phyloP scores from a whole-genome alignment of 148 eudicot genomes.

The Suaeda aralocaspica region DNA sequence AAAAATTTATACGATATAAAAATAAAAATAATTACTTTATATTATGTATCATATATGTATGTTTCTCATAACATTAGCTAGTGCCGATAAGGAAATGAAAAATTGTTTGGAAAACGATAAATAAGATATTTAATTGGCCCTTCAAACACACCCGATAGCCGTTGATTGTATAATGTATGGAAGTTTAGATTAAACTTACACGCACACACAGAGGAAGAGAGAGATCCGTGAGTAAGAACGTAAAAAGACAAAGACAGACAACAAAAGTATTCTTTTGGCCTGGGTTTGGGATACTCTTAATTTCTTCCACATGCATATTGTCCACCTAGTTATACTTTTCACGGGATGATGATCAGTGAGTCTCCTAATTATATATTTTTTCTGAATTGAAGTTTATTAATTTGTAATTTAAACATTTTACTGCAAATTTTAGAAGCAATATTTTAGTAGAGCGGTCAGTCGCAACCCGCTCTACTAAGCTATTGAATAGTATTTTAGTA shows the following conservation, averaged over 20 bases:
- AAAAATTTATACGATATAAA: too few relatives aligned
- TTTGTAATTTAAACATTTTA: too few relatives aligned
- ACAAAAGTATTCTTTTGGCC: conserved; percentile 16
- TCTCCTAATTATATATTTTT: too few relatives aligned
- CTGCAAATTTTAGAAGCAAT: too few relatives aligned
- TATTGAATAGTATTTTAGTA: too few relatives aligned
- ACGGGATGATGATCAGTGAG: conserved; percentile 4
- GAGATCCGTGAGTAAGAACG: conserved; percentile 26
- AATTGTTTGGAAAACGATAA: too few relatives aligned
- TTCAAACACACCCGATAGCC: not conserved
- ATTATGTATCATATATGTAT: too few relatives aligned
- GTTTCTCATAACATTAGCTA: too few relatives aligned
- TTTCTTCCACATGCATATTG: conserved; percentile 11
- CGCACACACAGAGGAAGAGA: conserved; percentile 5
- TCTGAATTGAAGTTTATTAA: too few relatives aligned
- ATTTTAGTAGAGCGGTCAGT: too few relatives aligned
- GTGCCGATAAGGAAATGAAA: not conserved
- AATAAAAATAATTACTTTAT: too few relatives aligned
- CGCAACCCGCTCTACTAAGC: too few relatives aligned
- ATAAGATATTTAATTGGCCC: not conserved
- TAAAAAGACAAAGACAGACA: conserved; percentile 15
- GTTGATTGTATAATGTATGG: not conserved
- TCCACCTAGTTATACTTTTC: conserved; percentile 12
- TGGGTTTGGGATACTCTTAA: not conserved
- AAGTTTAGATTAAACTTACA: not conserved